Evolutionary conservation across 2,329 filamentous ascomycete species (phyloP).

Genomic region (Aspergillus transmontanensis): DNA sequence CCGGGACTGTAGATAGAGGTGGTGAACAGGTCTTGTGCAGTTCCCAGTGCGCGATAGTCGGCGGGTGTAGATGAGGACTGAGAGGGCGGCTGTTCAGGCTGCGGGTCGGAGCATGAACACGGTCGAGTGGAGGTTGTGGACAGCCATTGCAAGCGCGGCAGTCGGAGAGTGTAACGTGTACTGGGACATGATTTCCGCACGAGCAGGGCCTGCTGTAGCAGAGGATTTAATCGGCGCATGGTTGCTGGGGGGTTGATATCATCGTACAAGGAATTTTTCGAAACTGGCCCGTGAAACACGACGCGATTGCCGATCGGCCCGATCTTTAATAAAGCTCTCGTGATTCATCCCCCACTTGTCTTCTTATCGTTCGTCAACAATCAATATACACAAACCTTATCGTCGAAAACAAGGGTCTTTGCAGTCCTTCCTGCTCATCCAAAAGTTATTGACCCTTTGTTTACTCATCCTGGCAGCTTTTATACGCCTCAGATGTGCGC

Average conservation of each 20-base stretch:
- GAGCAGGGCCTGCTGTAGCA: slow-evolving; percentile 13
- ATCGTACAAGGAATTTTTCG: slow-evolving; percentile 2
- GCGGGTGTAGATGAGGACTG: slow-evolving; percentile 41
- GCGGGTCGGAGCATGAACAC: slow-evolving; percentile 33
- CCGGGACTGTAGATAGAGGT: slow-evolving; percentile 80
- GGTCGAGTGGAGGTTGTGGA: slow-evolving; percentile 23
- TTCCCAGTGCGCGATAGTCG: slow-evolving; percentile 55
- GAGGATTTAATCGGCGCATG: slow-evolving; percentile 24
- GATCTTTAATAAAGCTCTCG: slow-evolving; percentile 15
- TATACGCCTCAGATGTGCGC: neutral
- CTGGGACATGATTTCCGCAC: neutral
- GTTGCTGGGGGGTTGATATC: slow-evolving; percentile 1
- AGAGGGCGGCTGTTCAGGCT: slow-evolving; percentile 16
- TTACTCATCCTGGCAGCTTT: neutral
- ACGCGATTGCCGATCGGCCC: slow-evolving; percentile 15
- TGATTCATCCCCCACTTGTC: slow-evolving; percentile 21
- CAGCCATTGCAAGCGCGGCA: slow-evolving; percentile 23
- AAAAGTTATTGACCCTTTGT: neutral
- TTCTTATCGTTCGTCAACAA: slow-evolving; percentile 8
- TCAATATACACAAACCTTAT: slow-evolving; percentile 10
- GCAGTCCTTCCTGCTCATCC: neutral
- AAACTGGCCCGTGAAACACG: slow-evolving; percentile 16
- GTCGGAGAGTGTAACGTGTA: neutral
- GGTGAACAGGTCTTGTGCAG: slow-evolving; percentile 72
- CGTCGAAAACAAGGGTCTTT: neutral